Base-by-base conservation (phyloP, 106 monocot genomes). In the Iris macrosiphon region DNA sequence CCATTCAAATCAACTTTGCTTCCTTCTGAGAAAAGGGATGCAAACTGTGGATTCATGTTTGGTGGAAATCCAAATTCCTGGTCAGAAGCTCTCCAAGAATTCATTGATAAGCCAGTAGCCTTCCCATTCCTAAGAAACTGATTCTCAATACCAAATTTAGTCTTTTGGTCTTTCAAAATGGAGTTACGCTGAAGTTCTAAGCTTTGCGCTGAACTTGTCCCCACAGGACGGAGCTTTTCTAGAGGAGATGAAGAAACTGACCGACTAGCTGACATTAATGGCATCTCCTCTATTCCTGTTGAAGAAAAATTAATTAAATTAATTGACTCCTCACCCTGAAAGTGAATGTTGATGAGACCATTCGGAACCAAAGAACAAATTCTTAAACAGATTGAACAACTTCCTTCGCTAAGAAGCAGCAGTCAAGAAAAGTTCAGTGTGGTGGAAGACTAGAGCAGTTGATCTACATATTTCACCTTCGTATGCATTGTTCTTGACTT, bases 161-260 rank as follows among this genome's bases (percentile, higher is more conserved):
- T 28, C 16, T 63, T 66, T 48, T 66, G 74, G 17, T 63, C 71
- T 21, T 70, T 72, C 27, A 59, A 55, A 28, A 56, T 13, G 46
- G 13, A 30, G 43, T 60, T 10, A 4, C 20, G 59, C n/a, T 62
- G 38, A 35, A 53, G 28, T 45, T 72, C 67, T 45, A 53, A 24
- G 12, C 10, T 35, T 14, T 54, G 57, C 50, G 54, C 34, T 16
- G 60, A 45, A 62, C 45, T 77, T 62, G 46, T 55, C 15, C 61
- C 67, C 19, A 46, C 46, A 31, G 63, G 31, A 49, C 49, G 40
- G 40, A 66, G 57, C 49, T 66, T 78, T 20, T 62, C 72, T 34
- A 75, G 22, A 18, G 78, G 57, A 59, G 76, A 74, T 50, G 79
- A 56, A 39, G 64, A 63, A 40, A 74, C 40, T 40, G 72, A 62